Evolutionary conservation across 2,329 filamentous ascomycete genomes (phyloP).

Genomic region (Didymellaceae sp.): DNA sequence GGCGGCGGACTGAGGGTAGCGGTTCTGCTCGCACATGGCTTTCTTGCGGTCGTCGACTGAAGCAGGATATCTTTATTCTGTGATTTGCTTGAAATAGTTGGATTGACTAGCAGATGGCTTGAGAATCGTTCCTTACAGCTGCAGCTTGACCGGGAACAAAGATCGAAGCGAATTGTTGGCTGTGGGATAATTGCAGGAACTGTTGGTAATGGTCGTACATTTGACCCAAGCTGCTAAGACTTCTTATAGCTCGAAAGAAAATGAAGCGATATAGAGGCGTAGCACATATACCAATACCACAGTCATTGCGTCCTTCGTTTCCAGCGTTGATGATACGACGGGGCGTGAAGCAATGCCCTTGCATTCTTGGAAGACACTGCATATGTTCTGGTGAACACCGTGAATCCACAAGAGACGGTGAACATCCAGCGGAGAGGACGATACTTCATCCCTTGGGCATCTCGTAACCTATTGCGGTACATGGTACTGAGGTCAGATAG

Average conservation of each 20-base stretch:
- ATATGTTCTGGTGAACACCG: neutral
- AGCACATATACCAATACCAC: neutral
- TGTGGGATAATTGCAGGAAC: too few relatives aligned
- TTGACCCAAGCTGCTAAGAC: too few relatives aligned
- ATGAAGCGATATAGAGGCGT: neutral
- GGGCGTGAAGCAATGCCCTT: neutral
- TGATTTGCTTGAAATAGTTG: too few relatives aligned
- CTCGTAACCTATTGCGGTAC: neutral
- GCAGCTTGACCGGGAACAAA: too few relatives aligned
- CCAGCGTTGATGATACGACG: neutral
- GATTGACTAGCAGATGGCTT: too few relatives aligned
- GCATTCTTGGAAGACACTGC: neutral
- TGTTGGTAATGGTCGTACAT: too few relatives aligned
- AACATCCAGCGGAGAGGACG: neutral
- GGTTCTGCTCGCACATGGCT: neutral
- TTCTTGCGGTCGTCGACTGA: too few relatives aligned
- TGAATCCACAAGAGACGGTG: slow-evolving; percentile 5
- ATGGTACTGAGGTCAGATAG: too few relatives aligned
- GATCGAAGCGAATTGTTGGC: too few relatives aligned
- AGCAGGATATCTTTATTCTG: too few relatives aligned
- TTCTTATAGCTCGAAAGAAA: neutral
- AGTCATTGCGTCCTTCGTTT: neutral
- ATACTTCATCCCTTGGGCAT: neutral
- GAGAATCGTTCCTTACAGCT: too few relatives aligned
- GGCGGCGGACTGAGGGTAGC: neutral